Base-by-base conservation (phyloP, 768 basidiomycete species). In the Leucosporidium scottii region DNA sequence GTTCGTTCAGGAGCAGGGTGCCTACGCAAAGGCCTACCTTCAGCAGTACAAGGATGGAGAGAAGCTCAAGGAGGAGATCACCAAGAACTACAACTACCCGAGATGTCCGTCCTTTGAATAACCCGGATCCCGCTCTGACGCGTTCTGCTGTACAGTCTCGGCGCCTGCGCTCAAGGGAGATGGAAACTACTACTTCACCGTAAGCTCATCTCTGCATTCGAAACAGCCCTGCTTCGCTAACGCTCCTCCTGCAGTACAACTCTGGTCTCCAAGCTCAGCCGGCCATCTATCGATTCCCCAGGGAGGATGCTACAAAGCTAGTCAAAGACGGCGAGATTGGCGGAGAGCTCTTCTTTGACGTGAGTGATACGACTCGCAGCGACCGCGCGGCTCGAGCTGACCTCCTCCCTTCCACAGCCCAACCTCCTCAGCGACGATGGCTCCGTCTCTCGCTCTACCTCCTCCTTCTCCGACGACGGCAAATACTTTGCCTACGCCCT, bases 341-440 rank as follows among this genome's bases (percentile, higher is more conserved):
- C 20, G 85, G 85, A 34, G 88, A 90, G 75, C 81, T 90, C 5
- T 91, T 88, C 78, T 91, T 91, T 74, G 88, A 92, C 77, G 86
- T 87, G 73, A 65, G 59, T 17, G 84, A 12, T 61, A 36, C 51
- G 25, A 73, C 15, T 5, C 28, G 28, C 59, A 36, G 17, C 18
- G 20, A 23, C 5, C 44, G 39, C n/a, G 15, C 55, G 55, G 39
- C 17, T 34, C 59, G 28, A 30, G 51, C 34, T 67, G 50, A 44
- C n/a, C 9, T 31, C 36, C 30, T 51, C 15, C 20, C 34, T 27
- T 62, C 49, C 36, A n/a, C 66, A 87, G 86, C 83, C 87, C 12
- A 92, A 91, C 77, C 75, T 87, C 28, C 80, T 92, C 25, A 83
- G 85, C 34, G 79, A 81, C 9, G 90, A 91, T 74, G 89, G 88